Evolutionary conservation across 2,329 filamentous ascomycete species (phyloP), one percentile per base, ranked within the genome.

Genomic region (Apiospora hydei): DNA sequence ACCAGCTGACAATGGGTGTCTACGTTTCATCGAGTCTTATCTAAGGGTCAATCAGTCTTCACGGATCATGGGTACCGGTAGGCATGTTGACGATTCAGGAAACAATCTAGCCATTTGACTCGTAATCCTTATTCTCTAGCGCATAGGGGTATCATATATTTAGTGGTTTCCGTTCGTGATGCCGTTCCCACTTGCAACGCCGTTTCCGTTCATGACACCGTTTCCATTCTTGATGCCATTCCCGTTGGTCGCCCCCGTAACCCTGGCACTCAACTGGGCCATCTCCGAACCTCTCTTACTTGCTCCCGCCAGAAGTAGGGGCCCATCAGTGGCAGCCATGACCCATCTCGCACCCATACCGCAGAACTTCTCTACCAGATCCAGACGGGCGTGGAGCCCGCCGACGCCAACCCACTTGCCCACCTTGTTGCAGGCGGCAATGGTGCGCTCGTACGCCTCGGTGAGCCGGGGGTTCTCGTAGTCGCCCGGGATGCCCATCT

Each of bases 401-500:
- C 82, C 84, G 47, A 84, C 77, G 11, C 83, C 83, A 6, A 84
- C 75, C 67, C 77, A 81, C 76, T 84, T 84, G 24, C 83, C 79
- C 14, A 77, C 76, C 77, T 81, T 83, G 13, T 80, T 78, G 38
- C 82, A 82, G 1, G 83, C 84, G 6, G 75, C 74, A 21, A 83
- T 81, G 3, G 80, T 80, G 71, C 81, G 82, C 51, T 80, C 74
- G 8, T 82, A 78, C 0, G 80, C 75, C 7, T 81, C 74, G 14
- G 76, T 68, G 46, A 79, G 80, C 8, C 75, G 51, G 1, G 78
- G 74, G 73, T 82, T 80, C 43, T 84, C 82, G 72, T 82, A 84
- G 49, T 84, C 76, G 1, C 83, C 83, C 0, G 82, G 83, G 46
- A 84, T 84, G 0, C 84, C 84, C 77, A 85, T 79, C 57, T 85